Percentiles rank a stretch among this genome's conserved stretches.
Evolutionary conservation across 805 yeast species (phyloP).

Genomic region (Wickerhamomyces chaumierensis): DNA sequence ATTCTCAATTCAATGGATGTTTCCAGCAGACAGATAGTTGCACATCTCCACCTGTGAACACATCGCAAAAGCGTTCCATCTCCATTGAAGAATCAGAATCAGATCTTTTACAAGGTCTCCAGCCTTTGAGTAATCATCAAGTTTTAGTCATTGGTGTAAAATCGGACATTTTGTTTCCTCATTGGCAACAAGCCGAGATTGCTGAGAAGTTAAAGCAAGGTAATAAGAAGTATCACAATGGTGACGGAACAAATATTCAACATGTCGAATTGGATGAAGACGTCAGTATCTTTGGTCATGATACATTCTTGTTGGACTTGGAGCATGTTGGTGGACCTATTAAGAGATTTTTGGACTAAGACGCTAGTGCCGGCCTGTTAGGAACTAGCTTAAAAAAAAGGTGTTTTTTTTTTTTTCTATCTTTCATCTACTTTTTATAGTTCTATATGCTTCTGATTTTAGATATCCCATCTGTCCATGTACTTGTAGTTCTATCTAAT

Average conservation of each 20-base stretch:
- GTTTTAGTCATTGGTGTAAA: slow-evolving; percentile 84
- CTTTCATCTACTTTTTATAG: too few species aligned
- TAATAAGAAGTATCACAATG: slow-evolving; percentile 19
- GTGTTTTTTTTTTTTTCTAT: too few species aligned
- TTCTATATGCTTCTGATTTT: too few species aligned
- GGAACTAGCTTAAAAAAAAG: too few species aligned
- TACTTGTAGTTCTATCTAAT: too few species aligned
- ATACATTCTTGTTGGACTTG: slow-evolving; percentile 73
- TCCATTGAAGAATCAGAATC: slow-evolving; percentile 42
- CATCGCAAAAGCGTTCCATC: slow-evolving; percentile 33
- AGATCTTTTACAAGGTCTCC: slow-evolving; percentile 61
- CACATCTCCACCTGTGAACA: slow-evolving; percentile 34
- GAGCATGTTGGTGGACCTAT: slow-evolving; percentile 76
- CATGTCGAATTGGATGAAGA: slow-evolving; percentile 72
- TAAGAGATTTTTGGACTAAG: slow-evolving; percentile 38
- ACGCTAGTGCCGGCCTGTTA: too few species aligned
- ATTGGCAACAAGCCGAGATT: slow-evolving; percentile 87
- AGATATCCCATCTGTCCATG: too few species aligned
- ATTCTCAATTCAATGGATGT: not conserved
- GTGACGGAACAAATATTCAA: slow-evolving; percentile 30
- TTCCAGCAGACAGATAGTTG: slow-evolving; percentile 18
- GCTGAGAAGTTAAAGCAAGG: slow-evolving; percentile 40
- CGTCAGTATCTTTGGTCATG: slow-evolving; percentile 80
- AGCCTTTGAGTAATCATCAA: slow-evolving; percentile 48
- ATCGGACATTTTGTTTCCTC: slow-evolving; percentile 84